Percentiles rank a stretch among this genome's conserved stretches.
Evolutionary conservation across 306 rosid genomes (phyloP).

Genomic region (Gastrolobium bilobum): DNA sequence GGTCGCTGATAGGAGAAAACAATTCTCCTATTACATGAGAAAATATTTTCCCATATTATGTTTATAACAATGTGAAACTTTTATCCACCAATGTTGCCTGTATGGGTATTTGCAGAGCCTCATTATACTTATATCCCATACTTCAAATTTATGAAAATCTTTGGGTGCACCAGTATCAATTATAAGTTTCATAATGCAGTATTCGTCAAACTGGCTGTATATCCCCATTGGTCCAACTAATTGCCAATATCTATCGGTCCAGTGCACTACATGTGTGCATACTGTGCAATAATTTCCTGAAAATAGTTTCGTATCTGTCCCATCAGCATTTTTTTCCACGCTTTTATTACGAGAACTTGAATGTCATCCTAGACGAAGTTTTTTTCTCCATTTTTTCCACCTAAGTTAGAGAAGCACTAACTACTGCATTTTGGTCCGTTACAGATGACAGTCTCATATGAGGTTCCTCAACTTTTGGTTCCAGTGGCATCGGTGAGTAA

Average conservation of each 20-base stretch:
- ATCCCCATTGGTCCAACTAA: slow-evolving; percentile 24
- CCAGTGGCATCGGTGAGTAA: slow-evolving; percentile 93
- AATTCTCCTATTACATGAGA: too few relatives aligned
- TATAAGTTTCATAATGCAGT: slow-evolving; percentile 17
- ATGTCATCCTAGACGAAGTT: slow-evolving; percentile 6
- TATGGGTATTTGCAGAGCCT: slow-evolving; percentile 34
- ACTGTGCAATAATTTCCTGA: slow-evolving; percentile 26
- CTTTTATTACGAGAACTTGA: slow-evolving; percentile 22
- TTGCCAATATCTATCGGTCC: slow-evolving; percentile 34
- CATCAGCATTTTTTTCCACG: slow-evolving; percentile 33
- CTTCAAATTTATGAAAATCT: neutral
- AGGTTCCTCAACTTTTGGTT: slow-evolving; percentile 84
- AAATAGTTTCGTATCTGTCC: slow-evolving; percentile 20
- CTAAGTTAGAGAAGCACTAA: slow-evolving; percentile 44
- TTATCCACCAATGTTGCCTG: neutral
- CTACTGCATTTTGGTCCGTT: slow-evolving; percentile 46
- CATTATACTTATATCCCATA: slow-evolving; percentile 38
- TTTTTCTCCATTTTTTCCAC: slow-evolving; percentile 40
- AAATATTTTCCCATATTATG: neutral
- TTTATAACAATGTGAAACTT: slow-evolving; percentile 3
- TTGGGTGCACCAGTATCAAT: neutral
- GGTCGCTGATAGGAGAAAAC: too few relatives aligned
- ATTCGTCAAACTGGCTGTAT: slow-evolving; percentile 36
- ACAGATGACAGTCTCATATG: slow-evolving; percentile 95
- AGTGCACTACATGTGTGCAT: slow-evolving; percentile 44